phyloP scores from a whole-genome alignment of 768 basidiomycete species.

The Auriscalpium vulgare region DNA sequence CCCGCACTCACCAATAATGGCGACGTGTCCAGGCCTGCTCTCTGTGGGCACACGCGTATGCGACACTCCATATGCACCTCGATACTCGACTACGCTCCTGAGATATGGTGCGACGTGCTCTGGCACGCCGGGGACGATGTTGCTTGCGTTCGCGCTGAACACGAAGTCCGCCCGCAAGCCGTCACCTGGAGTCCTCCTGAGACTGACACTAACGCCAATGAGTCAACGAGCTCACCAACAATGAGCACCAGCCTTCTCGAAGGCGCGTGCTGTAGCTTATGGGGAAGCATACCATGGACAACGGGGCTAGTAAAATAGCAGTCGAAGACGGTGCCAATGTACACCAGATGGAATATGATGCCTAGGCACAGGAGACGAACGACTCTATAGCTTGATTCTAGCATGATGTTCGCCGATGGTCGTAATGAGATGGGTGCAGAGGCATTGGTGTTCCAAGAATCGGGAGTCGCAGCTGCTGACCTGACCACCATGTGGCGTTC shows the following conservation, averaged over 20 bases:
- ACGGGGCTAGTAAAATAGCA: conserved; percentile 85
- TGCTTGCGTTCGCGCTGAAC: conserved; percentile 56
- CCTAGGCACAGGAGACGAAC: conserved; percentile 50
- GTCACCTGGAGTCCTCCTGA: conserved; percentile 46
- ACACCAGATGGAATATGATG: conserved; percentile 66
- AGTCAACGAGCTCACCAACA: conserved; percentile 43
- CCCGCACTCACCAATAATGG: conserved; percentile 57
- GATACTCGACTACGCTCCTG: conserved; percentile 51
- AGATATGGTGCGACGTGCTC: conserved; percentile 68
- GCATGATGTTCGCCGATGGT: conserved; percentile 2
- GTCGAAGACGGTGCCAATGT: conserved; percentile 70
- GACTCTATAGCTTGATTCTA: conserved; percentile 2
- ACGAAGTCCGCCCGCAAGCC: conserved; percentile 79
- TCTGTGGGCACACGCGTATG: conserved; percentile 87
- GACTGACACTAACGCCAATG: not conserved
- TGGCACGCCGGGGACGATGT: conserved; percentile 40
- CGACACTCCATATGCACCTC: conserved; percentile 77
- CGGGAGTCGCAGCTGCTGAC: too few relatives aligned
- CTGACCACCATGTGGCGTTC: too few relatives aligned
- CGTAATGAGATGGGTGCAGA: not conserved
- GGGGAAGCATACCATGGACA: conserved; percentile 65
- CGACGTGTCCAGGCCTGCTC: conserved; percentile 82
- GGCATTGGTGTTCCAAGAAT: too few relatives aligned
- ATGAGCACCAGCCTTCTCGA: conserved; percentile 75
- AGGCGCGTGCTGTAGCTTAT: conserved; percentile 36